A percentile compares a stretch with the other conserved stretches of the same genome.
phyloP scores from a whole-genome alignment of 176 grass and related monocot genomes.

The Aegilops tauschii region DNA sequence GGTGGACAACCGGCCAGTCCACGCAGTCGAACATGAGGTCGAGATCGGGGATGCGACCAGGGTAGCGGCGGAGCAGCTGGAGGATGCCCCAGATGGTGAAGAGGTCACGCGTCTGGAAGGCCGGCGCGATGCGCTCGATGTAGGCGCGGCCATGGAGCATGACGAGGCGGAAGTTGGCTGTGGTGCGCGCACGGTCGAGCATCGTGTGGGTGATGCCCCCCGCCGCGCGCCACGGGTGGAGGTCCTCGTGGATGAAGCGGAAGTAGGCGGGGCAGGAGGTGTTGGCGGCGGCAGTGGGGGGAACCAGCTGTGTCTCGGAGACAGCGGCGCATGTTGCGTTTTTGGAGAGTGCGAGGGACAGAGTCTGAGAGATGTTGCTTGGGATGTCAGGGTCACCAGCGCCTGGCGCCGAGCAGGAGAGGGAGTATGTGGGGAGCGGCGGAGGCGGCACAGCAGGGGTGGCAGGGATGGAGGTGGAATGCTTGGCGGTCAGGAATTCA shows the following conservation, averaged over 20 bases:
- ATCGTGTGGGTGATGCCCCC: constrained; percentile 62
- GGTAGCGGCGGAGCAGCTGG: constrained; percentile 75
- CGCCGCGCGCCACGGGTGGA: constrained; percentile 66
- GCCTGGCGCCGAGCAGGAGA: constrained; percentile 42
- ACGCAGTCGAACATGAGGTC: constrained; percentile 87
- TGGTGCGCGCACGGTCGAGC: constrained; percentile 48
- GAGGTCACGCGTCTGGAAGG: constrained; percentile 70
- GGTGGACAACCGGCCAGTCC: constrained; percentile 56
- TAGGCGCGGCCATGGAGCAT: constrained; percentile 50
- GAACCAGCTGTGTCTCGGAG: not conserved
- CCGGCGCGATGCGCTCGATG: constrained; percentile 49
- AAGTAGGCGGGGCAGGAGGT: constrained; percentile 75
- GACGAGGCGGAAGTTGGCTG: constrained; percentile 67
- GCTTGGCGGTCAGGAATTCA: constrained; percentile 28
- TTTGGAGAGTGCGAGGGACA: constrained; percentile 27
- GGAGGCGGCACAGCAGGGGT: constrained; percentile 23
- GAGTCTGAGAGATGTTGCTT: constrained; percentile 53
- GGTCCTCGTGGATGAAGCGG: constrained; percentile 84
- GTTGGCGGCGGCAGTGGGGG: constrained; percentile 10
- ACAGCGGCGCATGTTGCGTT: constrained; percentile 8
- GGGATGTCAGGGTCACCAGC: constrained; percentile 31
- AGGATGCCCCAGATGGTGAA: constrained; percentile 93
- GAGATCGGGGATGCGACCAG: constrained; percentile 72
- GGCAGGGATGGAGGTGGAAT: constrained; percentile 27
- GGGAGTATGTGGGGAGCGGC: constrained; percentile 24